phyloP scores from a whole-genome alignment of 2,329 filamentous ascomycete species.

The Xylariaceae sp. region DNA sequence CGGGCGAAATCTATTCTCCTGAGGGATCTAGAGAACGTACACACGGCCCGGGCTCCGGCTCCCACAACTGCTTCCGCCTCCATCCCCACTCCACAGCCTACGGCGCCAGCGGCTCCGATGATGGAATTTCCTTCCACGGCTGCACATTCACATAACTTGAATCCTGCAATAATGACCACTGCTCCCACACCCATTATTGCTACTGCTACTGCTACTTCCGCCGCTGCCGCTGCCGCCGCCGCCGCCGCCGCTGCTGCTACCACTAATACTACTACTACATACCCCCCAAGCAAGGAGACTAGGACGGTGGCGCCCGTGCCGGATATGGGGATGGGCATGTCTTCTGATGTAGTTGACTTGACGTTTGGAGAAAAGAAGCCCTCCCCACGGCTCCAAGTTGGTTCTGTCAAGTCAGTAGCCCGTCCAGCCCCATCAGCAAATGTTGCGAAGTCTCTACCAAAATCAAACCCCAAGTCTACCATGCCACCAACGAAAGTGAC shows the following conservation, averaged over 20 bases:
- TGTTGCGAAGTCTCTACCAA: constrained; percentile 27
- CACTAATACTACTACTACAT: constrained; percentile 18
- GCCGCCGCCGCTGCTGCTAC: constrained; percentile 4
- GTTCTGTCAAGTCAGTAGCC: constrained; percentile 18
- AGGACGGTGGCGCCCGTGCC: constrained; percentile 50
- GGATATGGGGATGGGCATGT: constrained; percentile 49
- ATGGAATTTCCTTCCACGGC: constrained; percentile 34
- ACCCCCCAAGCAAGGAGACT: constrained; percentile 33
- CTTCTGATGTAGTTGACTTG: constrained; percentile 30
- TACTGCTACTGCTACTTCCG: constrained; percentile 13
- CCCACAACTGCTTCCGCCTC: constrained; percentile 8
- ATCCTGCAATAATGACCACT: constrained; percentile 12
- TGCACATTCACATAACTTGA: constrained; percentile 32
- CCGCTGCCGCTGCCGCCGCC: neutral
- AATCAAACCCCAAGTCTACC: constrained; percentile 19
- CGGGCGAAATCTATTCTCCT: constrained; percentile 50
- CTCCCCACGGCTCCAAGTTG: constrained; percentile 25
- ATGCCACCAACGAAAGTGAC: constrained; percentile 24
- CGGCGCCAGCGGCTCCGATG: constrained; percentile 28
- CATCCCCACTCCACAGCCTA: constrained; percentile 19
- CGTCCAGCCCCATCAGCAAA: constrained; percentile 24
- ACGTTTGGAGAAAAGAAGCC: constrained; percentile 25
- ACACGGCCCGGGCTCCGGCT: constrained; percentile 27
- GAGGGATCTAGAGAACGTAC: constrained; percentile 46
- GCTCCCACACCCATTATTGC: neutral